Evolutionary conservation across 306 rosid genomes (phyloP).

Genomic region (Inga leiocalycina): DNA sequence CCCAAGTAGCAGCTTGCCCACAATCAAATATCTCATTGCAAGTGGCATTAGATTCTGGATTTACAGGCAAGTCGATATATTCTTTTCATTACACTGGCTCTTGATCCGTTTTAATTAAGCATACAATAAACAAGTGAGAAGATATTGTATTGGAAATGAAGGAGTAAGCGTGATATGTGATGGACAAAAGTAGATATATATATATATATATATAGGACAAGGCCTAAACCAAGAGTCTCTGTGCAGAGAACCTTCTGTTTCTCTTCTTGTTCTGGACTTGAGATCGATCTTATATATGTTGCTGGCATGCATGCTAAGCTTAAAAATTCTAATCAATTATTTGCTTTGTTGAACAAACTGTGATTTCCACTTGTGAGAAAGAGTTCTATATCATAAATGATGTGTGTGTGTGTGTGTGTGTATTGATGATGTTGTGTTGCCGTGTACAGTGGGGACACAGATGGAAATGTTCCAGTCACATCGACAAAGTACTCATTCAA

Average conservation of each 20-base stretch:
- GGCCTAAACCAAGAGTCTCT: background rate
- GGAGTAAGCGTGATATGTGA: too few species aligned
- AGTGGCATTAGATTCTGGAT: constrained; percentile 40
- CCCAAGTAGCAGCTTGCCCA: constrained; percentile 39
- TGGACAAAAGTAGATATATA: too few species aligned
- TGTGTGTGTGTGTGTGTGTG: background rate
- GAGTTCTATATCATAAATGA: background rate
- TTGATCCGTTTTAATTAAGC: too few species aligned
- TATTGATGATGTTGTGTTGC: background rate
- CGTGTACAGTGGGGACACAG: constrained; percentile 55
- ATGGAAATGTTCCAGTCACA: constrained; percentile 54
- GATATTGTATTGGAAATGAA: too few species aligned
- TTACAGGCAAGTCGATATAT: constrained; percentile 37
- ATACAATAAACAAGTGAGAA: too few species aligned
- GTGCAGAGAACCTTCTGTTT: too few species aligned
- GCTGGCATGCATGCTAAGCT: too few species aligned
- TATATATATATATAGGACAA: too few species aligned
- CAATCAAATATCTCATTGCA: constrained; percentile 28
- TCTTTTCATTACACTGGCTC: background rate
- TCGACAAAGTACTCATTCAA: constrained; percentile 58
- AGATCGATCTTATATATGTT: too few species aligned
- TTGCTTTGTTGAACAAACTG: too few species aligned
- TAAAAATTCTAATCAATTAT: too few species aligned
- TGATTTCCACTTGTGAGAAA: background rate
- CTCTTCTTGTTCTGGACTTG: too few species aligned